These are phyloP conservation scores for Stemphylium beticola DNA, from an alignment of 2,329 filamentous ascomycete genomes.

Conservation along the genomic window DNA sequence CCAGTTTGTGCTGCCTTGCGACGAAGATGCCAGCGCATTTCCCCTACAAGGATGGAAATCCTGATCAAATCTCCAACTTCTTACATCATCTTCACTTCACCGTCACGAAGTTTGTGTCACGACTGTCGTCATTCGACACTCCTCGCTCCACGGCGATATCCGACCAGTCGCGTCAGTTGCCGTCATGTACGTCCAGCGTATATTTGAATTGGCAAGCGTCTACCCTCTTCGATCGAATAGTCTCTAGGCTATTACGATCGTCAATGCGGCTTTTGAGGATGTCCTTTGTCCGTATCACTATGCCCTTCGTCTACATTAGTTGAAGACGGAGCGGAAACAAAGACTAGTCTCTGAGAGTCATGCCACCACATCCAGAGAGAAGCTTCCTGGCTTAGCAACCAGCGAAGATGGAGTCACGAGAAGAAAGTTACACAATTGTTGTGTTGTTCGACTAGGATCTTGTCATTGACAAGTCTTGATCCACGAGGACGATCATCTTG, in stretches of 20 bases:
- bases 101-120: conserved; percentile 58
- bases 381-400: conserved; percentile 25
- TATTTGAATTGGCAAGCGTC: conserved; percentile 64
- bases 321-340: conserved; percentile 77
- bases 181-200: conserved; percentile 61
- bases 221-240: conserved; percentile 48
- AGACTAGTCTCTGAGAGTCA: conserved; percentile 91
- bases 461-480: conserved; percentile 13
- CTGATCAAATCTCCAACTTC: conserved; percentile 53
- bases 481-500: conserved; percentile 23
- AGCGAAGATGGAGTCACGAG: conserved; percentile 23
- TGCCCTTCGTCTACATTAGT: conserved; percentile 64
- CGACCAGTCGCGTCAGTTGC: conserved; percentile 72
- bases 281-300: conserved; percentile 83
- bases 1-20: conserved; percentile 14
- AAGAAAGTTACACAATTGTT: conserved; percentile 25
- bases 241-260: conserved; percentile 32
- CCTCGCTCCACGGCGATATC: conserved; percentile 56
- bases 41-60: conserved; percentile 51
- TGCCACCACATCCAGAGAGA: conserved; percentile 81
- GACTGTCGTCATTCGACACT: conserved; percentile 54
- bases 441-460: conserved; percentile 37
- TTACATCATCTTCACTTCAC: conserved; percentile 39
- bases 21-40: conserved; percentile 58
- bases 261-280: conserved; percentile 88